phyloP scores from a whole-genome alignment of 768 basidiomycete species.

The Collybiopsis luxurians region DNA sequence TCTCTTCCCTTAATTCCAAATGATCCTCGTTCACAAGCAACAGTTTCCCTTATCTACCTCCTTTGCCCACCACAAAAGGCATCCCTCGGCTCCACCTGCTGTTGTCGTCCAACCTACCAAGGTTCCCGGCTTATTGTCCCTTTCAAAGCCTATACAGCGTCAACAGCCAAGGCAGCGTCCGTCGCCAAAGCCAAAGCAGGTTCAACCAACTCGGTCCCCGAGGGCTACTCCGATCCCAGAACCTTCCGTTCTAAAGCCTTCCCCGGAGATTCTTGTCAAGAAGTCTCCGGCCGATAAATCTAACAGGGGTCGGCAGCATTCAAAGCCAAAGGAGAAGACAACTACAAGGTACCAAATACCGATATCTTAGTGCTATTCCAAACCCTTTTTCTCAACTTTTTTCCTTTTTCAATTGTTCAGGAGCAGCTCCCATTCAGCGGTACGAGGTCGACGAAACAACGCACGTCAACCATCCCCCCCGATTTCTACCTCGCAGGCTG shows the following conservation, averaged over 20 bases:
- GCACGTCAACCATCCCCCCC: slow-evolving; percentile 66
- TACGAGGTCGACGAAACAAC: slow-evolving; percentile 47
- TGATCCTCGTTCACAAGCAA: slow-evolving; percentile 51
- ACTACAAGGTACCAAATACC: slow-evolving; percentile 37
- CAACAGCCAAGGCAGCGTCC: slow-evolving; percentile 32
- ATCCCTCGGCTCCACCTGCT: slow-evolving; percentile 67
- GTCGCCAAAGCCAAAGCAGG: slow-evolving; percentile 32
- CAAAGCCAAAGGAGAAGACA: slow-evolving; percentile 42
- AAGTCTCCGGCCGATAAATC: slow-evolving; percentile 27
- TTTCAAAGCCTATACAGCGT: slow-evolving; percentile 54
- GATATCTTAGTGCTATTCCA: background rate
- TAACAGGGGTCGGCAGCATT: slow-evolving; percentile 27
- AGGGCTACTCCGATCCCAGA: slow-evolving; percentile 27
- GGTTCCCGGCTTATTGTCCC: slow-evolving; percentile 69
- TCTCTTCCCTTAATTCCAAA: slow-evolving; percentile 19
- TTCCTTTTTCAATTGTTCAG: slow-evolving; percentile 23
- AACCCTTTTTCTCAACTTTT: slow-evolving; percentile 7
- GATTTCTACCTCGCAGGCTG: slow-evolving; percentile 63
- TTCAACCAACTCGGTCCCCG: slow-evolving; percentile 23
- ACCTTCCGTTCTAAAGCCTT: slow-evolving; percentile 26
- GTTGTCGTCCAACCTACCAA: slow-evolving; percentile 70
- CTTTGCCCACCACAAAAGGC: slow-evolving; percentile 50
- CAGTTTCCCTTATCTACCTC: slow-evolving; percentile 25
- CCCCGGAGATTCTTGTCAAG: slow-evolving; percentile 26
- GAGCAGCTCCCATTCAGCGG: slow-evolving; percentile 42